A percentile compares a stretch with the other conserved stretches of the same genome.
Evolutionary conservation across 2,329 filamentous ascomycete genomes (phyloP).

Genomic region (Gnomoniopsis smithogilvyi): DNA sequence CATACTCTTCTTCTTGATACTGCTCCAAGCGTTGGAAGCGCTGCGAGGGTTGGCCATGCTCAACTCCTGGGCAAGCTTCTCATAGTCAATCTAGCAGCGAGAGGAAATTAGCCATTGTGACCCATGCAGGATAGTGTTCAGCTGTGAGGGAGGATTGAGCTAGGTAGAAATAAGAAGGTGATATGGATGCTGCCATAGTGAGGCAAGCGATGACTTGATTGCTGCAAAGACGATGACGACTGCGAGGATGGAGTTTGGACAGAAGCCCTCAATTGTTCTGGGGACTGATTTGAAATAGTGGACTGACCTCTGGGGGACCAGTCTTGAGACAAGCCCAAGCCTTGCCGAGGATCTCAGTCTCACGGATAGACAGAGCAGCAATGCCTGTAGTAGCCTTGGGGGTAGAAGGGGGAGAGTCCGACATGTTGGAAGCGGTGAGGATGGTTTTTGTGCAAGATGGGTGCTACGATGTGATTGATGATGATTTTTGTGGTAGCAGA

Average conservation of each 20-base stretch:
- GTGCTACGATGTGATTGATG: not conserved
- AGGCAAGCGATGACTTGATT: not conserved
- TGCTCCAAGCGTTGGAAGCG: slow-evolving; percentile 15
- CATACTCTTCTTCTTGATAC: slow-evolving; percentile 16
- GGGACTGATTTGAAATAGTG: too few relatives aligned
- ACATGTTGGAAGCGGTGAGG: too few relatives aligned
- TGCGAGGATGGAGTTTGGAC: not conserved
- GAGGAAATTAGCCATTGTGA: not conserved
- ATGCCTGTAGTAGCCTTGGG: slow-evolving; percentile 3
- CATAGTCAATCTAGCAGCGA: slow-evolving; percentile 15
- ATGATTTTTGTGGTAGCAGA: not conserved
- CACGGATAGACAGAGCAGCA: slow-evolving; percentile 28
- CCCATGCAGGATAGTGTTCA: not conserved
- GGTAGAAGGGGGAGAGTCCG: not conserved
- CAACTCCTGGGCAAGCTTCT: slow-evolving; percentile 61
- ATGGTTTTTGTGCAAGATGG: not conserved
- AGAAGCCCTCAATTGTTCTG: too few relatives aligned
- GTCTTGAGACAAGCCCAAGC: slow-evolving; percentile 14
- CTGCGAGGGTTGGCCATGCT: slow-evolving; percentile 16
- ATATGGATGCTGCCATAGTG: not conserved
- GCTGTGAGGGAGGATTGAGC: too few relatives aligned
- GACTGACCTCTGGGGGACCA: slow-evolving; percentile 13
- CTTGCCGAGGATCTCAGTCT: slow-evolving; percentile 27
- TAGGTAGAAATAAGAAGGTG: too few relatives aligned
- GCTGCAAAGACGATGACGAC: not conserved